A percentile compares a stretch with the other conserved stretches of the same genome.
Evolutionary conservation across 805 yeast species (phyloP).

Genomic region (Nakazawaea wyomingensis): DNA sequence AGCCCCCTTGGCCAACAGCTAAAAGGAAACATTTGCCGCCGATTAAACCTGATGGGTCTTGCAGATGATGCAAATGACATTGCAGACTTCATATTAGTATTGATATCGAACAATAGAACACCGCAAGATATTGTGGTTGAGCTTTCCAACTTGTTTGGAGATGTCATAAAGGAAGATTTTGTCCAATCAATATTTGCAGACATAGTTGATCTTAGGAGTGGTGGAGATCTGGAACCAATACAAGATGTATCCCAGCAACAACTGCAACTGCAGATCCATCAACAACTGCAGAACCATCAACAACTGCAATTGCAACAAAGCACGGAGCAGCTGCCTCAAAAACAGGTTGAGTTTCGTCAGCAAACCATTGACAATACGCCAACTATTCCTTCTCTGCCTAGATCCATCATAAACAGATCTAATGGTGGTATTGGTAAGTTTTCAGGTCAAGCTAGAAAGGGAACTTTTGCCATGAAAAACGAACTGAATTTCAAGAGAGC

Average conservation of each 20-base stretch:
- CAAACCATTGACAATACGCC: constrained; percentile 5
- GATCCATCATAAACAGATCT: constrained; percentile 16
- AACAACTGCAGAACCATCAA: constrained; percentile 13
- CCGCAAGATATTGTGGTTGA: constrained; percentile 58
- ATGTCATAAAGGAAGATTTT: constrained; percentile 52
- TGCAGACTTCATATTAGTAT: constrained; percentile 68
- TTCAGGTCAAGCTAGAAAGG: constrained; percentile 14
- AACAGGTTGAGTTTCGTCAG: constrained; percentile 7
- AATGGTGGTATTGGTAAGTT: constrained; percentile 25
- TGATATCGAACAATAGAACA: constrained; percentile 63
- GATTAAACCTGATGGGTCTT: constrained; percentile 35
- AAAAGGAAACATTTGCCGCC: constrained; percentile 37
- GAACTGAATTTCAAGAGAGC: constrained; percentile 37
- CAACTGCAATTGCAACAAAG: too few relatives aligned
- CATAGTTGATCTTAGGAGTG: constrained; percentile 37
- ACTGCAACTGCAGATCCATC: constrained; percentile 14
- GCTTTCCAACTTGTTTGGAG: constrained; percentile 55
- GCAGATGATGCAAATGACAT: constrained; percentile 53
- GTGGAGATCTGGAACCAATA: constrained; percentile 21
- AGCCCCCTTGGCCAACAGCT: constrained; percentile 34
- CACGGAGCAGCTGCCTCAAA: constrained; percentile 18
- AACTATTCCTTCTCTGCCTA: constrained; percentile 19
- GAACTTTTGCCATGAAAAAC: constrained; percentile 32
- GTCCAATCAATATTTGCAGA: constrained; percentile 55
- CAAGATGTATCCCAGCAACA: constrained; percentile 13